Evolutionary conservation across 1,284 basidiomycete genomes (phyloP).

Genomic region (Ganoderma sp.): DNA sequence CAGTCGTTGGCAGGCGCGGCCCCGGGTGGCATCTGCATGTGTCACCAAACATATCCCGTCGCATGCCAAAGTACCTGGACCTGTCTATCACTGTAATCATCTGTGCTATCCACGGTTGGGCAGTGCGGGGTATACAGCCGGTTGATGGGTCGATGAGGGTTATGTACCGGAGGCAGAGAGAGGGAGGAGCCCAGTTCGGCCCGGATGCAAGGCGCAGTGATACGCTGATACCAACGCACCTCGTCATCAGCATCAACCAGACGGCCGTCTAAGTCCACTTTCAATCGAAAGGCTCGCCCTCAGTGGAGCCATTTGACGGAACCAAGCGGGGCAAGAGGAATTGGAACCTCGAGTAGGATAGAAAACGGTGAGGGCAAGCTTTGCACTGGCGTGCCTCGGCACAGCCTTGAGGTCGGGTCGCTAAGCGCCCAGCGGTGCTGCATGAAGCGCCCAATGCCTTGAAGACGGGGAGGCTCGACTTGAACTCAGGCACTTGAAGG

Average conservation of each 20-base stretch:
- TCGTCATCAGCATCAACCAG: not conserved
- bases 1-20: not conserved
- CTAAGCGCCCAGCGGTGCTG: too few relatives aligned
- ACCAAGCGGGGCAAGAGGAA: not conserved
- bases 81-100: not conserved
- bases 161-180: not conserved
- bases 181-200: not conserved
- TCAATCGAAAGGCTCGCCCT: not conserved
- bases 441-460: too few relatives aligned
- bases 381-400: too few relatives aligned
- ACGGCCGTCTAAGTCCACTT: not conserved
- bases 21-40: not conserved
- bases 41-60: not conserved
- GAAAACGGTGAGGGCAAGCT: not conserved
- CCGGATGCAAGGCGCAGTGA: not conserved
- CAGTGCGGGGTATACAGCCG: not conserved
- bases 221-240: not conserved
- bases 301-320: not conserved
- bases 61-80: not conserved
- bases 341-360: not conserved
- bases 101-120: not conserved
- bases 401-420: too few relatives aligned
- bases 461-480: too few relatives aligned
- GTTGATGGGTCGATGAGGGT: not conserved
- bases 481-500: too few relatives aligned